Base-by-base conservation (phyloP, 257 asterid genomes). In the Craterostigma plantagineum region DNA sequence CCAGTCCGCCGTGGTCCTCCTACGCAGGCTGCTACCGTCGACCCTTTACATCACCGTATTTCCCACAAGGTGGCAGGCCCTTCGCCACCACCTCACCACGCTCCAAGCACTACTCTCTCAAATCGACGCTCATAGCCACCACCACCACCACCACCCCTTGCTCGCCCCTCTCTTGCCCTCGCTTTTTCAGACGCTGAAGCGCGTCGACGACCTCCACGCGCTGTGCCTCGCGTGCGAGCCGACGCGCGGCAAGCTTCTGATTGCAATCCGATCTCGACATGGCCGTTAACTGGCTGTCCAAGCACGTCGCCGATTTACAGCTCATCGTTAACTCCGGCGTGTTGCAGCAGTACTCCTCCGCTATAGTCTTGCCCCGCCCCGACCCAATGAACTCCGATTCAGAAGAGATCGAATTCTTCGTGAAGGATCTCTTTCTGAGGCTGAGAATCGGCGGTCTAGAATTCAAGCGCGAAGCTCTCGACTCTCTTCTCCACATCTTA, bases 251-350 rank as follows among this genome's bases (percentile, higher is more conserved):
- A 90, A 90, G 66, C 84, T 90, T 9, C 35, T 90, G 46, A 90
- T n/a, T 90, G 98, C 98, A 90, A 51, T 80, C 94, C 43, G 98
- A 90, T 79, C 94, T 90, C 35, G 98, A 83, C 40, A 90, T 90
- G 92, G 86, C 91, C 15, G 59, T 82, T 36, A 78, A 76, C 0
- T 79, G 95, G 98, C 58, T 90, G 2, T 55, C 84, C 0, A 83
- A 67, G 59, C 81, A 66, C 18, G 69, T 60, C 30, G 68, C 67
- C 33, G 91, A 90, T 59, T 71, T 90, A 7, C 91, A 79, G 53
- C 70, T 90, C 30, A 72, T 90, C 9, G 63, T 85, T 16, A 79
- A 83, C 18, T 90, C 98, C 18, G 98, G 98, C 55, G 94, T 90
- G 1, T 85, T 90, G 14, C 79, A 70, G 27, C 81, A 72, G 33